Evolutionary conservation across 305 asterid genomes (phyloP).

Genomic region (Fraxinus baroniana): DNA sequence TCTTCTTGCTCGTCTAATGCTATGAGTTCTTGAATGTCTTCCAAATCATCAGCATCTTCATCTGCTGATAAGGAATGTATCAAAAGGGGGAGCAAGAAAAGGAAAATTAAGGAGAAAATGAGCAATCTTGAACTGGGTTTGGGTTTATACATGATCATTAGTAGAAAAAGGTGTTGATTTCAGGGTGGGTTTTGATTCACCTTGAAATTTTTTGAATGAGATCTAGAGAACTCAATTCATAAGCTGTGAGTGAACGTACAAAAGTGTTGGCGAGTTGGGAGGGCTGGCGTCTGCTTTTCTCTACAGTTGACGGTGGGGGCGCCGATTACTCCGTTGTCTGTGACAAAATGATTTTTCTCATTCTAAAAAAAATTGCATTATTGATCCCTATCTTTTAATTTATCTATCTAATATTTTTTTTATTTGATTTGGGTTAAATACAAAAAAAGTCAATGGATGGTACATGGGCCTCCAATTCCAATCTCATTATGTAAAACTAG

Average conservation of each 20-base stretch:
- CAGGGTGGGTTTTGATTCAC: constrained; percentile 12
- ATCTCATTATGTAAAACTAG: background rate
- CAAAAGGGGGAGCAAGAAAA: constrained; percentile 38
- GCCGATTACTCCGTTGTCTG: constrained; percentile 30
- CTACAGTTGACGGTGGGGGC: constrained; percentile 16
- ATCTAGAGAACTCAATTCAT: constrained; percentile 23
- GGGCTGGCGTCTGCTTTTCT: constrained; percentile 1
- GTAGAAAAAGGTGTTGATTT: constrained; percentile 19
- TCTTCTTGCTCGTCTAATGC: constrained; percentile 69
- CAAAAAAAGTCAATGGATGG: background rate
- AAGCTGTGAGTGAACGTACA: constrained; percentile 31
- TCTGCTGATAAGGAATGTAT: constrained; percentile 28
- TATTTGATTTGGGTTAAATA: background rate
- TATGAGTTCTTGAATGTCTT: constrained; percentile 63
- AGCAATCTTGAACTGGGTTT: constrained; percentile 48
- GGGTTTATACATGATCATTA: constrained; percentile 37
- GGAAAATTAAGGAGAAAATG: constrained; percentile 40
- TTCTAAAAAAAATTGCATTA: background rate
- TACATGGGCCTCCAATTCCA: no score
- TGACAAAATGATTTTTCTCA: background rate
- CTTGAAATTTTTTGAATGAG: constrained; percentile 27
- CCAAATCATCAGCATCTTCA: constrained; percentile 45
- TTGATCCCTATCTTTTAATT: background rate
- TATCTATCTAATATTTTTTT: background rate
- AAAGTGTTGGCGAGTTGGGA: constrained; percentile 29